Conservation (phyloP, 2,329 filamentous ascomycete species). For the Arthrobotrys sphaeroides region DNA sequence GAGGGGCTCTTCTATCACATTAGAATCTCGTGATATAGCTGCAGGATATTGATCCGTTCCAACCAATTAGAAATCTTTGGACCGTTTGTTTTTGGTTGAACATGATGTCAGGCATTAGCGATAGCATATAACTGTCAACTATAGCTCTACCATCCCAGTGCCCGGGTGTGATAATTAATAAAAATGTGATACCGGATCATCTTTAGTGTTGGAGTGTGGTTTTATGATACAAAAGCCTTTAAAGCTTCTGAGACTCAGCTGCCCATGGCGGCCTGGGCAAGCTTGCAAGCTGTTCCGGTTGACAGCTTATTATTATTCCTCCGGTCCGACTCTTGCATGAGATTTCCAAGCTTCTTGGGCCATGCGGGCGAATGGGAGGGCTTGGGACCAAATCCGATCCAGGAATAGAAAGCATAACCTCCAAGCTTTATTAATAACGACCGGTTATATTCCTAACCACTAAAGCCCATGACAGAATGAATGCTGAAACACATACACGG, state of each 20-base stretch:
- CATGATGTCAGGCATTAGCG: conserved; percentile 38
- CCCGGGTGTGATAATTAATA: neutral
- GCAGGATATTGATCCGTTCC: neutral
- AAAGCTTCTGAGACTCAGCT: no score
- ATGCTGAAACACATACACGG: conserved; percentile 28
- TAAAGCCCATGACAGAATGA: conserved; percentile 1
- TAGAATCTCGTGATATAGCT: conserved; percentile 20
- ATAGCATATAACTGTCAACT: conserved; percentile 12
- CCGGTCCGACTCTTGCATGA: conserved; percentile 34
- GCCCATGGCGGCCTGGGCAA: no score
- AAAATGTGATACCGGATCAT: conserved; percentile 33
- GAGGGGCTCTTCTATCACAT: conserved; percentile 4
- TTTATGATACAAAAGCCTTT: conserved; percentile 7
- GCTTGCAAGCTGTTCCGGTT: neutral
- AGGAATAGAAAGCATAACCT: conserved; percentile 6
- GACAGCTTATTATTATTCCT: conserved; percentile 9
- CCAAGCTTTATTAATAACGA: conserved; percentile 12
- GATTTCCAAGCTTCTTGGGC: neutral
- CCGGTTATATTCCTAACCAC: conserved; percentile 13
- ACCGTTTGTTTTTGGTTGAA: neutral
- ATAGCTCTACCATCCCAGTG: conserved; percentile 1
- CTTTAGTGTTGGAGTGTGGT: conserved; percentile 9
- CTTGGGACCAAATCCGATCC: neutral
- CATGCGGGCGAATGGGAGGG: conserved; percentile 25
- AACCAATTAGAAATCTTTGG: conserved; percentile 1